A percentile compares a stretch with the other conserved stretches of the same genome.
These are phyloP conservation scores for Cyberlindnera americana DNA, from an alignment of 805 yeast species.

Conservation along the genomic window DNA sequence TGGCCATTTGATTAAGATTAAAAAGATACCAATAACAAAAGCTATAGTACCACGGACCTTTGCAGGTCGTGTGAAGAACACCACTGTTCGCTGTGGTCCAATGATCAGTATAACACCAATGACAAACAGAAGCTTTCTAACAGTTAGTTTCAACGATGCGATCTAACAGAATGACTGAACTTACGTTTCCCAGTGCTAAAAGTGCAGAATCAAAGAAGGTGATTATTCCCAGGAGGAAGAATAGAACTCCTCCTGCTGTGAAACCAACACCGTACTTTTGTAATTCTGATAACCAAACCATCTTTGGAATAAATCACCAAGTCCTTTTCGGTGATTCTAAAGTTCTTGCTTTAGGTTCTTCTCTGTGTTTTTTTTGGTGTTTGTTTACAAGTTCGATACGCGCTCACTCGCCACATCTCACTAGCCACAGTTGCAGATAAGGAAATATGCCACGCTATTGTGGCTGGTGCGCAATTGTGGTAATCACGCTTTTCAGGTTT, in stretches of 20 bases:
- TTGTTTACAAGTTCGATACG: no score
- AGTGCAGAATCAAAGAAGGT: slow-evolving; percentile 87
- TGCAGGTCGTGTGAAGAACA: slow-evolving; percentile 81
- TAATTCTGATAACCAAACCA: slow-evolving; percentile 19
- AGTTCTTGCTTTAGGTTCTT: no score
- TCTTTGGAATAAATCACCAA: background rate
- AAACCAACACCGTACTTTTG: slow-evolving; percentile 81
- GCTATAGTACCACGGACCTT: slow-evolving; percentile 85
- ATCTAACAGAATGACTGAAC: slow-evolving; percentile 42
- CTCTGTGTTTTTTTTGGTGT: no score
- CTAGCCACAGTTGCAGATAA: no score
- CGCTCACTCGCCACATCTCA: no score
- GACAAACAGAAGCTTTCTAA: slow-evolving; percentile 22
- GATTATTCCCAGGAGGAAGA: slow-evolving; percentile 77
- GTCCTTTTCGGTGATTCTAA: background rate
- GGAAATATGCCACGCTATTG: no score
- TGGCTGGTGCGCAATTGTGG: no score
- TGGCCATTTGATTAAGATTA: slow-evolving; percentile 73
- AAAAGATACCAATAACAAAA: slow-evolving; percentile 67
- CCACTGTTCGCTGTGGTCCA: slow-evolving; percentile 79
- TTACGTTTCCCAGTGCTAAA: slow-evolving; percentile 81
- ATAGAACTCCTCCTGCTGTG: slow-evolving; percentile 69
- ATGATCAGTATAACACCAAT: slow-evolving; percentile 84
- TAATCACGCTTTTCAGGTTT: no score
- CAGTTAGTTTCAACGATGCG: background rate